Conservation (phyloP, 2,329 filamentous ascomycete genomes). For the Oidium heveae region DNA sequence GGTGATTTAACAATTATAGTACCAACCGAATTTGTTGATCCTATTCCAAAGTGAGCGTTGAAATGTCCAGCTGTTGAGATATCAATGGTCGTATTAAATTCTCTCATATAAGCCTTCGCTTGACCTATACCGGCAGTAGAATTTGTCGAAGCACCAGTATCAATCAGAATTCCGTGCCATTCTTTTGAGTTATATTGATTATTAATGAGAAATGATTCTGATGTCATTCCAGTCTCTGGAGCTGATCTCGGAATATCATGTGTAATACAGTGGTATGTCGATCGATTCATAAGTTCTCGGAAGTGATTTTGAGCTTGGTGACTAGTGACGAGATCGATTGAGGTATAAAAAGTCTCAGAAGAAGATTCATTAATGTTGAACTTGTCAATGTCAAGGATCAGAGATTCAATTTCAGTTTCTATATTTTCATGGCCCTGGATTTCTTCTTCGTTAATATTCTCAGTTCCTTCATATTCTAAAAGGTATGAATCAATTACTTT, state of each 20-base stretch:
- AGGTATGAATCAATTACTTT: not conserved
- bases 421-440: not conserved
- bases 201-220: not conserved
- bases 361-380: not conserved
- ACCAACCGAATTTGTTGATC: not conserved
- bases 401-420: not conserved
- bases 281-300: not conserved
- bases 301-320: not conserved
- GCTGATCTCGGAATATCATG: not conserved
- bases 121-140: constrained; percentile 3
- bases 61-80: not conserved
- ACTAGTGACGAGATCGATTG: not conserved
- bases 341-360: not conserved
- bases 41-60: not conserved
- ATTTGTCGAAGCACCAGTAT: not conserved
- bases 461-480: not conserved
- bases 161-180: not conserved
- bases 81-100: not conserved
- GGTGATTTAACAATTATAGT: not conserved
- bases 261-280: not conserved
- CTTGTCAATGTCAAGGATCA: not conserved
- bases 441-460: not conserved
- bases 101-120: not conserved
- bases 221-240: not conserved
- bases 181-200: not conserved